Conservation (phyloP, 2,329 filamentous ascomycete genomes). For the Leptoxyphium fumago region DNA sequence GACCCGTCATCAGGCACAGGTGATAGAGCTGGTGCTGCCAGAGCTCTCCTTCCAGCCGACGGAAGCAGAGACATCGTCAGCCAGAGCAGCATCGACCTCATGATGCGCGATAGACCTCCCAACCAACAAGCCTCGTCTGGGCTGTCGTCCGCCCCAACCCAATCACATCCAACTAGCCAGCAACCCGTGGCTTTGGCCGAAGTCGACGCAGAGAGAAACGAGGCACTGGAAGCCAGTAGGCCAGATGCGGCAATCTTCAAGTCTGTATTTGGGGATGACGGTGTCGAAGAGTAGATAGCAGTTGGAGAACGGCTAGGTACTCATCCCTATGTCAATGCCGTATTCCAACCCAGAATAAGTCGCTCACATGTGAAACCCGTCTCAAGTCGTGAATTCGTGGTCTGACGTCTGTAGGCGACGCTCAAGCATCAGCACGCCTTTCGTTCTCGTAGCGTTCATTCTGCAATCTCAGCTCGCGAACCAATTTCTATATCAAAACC, state of each 20-base stretch:
- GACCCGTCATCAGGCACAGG: slow-evolving; percentile 16
- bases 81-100: slow-evolving; percentile 39
- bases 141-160: no score
- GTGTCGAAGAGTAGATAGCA: slow-evolving; percentile 16
- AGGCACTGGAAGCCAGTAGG: slow-evolving; percentile 57
- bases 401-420: no score
- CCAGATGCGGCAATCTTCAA: slow-evolving; percentile 73
- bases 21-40: slow-evolving; percentile 17
- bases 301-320: no score
- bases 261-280: slow-evolving; percentile 85
- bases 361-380: no score
- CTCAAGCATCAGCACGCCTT: not conserved
- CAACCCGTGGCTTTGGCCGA: slow-evolving; percentile 7
- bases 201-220: slow-evolving; percentile 62
- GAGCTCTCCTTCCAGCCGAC: slow-evolving; percentile 30
- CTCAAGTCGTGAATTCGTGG: no score
- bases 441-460: slow-evolving; percentile 15
- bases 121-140: not conserved
- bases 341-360: no score
- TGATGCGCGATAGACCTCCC: slow-evolving; percentile 33
- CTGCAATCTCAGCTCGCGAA: slow-evolving; percentile 30
- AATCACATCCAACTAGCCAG: no score
- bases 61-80: slow-evolving; percentile 39
- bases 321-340: no score
- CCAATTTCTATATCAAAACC: slow-evolving; percentile 25